Evolutionary conservation across 306 rosid genomes (phyloP).

Genomic region (Abrus precatorius): DNA sequence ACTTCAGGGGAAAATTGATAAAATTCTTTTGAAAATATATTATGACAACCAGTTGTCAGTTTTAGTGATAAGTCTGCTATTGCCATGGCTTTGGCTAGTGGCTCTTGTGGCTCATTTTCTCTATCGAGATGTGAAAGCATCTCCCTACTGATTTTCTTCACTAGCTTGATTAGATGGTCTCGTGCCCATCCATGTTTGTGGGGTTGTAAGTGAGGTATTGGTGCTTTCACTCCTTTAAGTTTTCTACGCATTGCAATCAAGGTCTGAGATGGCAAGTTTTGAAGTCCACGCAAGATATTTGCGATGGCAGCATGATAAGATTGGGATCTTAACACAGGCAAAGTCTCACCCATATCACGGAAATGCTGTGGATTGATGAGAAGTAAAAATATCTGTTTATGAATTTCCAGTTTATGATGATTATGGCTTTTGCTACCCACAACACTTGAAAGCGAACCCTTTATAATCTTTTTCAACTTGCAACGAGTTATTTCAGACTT

Average conservation of each 20-base stretch:
- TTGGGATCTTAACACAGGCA: conserved; percentile 45
- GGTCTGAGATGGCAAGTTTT: conserved; percentile 59
- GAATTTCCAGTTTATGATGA: conserved; percentile 46
- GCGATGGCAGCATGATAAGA: conserved; percentile 51
- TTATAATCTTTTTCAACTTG: conserved; percentile 67
- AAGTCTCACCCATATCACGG: conserved; percentile 46
- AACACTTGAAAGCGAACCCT: conserved; percentile 57
- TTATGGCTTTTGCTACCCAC: conserved; percentile 44
- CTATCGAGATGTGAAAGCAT: conserved; percentile 66
- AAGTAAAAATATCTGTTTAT: conserved; percentile 57
- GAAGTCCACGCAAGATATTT: conserved; percentile 59
- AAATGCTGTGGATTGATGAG: conserved; percentile 66
- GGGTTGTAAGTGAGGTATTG: conserved; percentile 61
- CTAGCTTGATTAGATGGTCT: conserved; percentile 50
- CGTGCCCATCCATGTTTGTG: conserved; percentile 61
- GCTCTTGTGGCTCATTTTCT: conserved; percentile 64
- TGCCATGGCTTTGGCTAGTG: conserved; percentile 88
- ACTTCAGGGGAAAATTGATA: conserved; percentile 67
- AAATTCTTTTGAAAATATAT: conserved; percentile 57
- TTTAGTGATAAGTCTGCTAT: conserved; percentile 73
- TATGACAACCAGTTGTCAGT: conserved; percentile 60
- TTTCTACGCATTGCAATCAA: conserved; percentile 76
- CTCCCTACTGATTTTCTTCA: conserved; percentile 51
- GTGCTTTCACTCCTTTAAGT: conserved; percentile 58
- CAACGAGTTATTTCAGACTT: conserved; percentile 68